Evolutionary conservation across 73 alveolate species (phyloP), one percentile per base, ranked within the genome.

Genomic region (Symbiodinium pilosum): DNA sequence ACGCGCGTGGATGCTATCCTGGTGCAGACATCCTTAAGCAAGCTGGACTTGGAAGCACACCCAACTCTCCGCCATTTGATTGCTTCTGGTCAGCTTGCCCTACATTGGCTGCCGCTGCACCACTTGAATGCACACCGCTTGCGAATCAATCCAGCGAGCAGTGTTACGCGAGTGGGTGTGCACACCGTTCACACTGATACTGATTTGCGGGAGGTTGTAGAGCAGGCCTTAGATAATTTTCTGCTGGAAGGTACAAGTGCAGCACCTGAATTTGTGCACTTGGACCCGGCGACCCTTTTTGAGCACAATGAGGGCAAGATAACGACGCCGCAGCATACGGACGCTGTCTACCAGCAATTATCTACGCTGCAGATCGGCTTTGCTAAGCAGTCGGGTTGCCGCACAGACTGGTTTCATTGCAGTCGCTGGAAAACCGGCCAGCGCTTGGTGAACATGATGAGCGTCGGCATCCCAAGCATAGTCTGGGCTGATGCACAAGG

Each of bases 341-440:
- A 89, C 21, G 96, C 96, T 21, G 75, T 89, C 87, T 89, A 89
- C n/a, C 96, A 89, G 36, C 96, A 89, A 87, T 75, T 89, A 11
- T 34, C 96, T 5, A 89, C 96, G 18, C 75, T 89, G 32, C 96
- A 89, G 47, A 42, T 89, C 2, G 96, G 96, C 36, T 69, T 89
- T 42, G 96, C 96, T 77, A 89, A 69, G 96, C 96, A 89, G 96
- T 89, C 96, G 2, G 96, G 96, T 2, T 89, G 96, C 41, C 36
- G 75, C 54, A 42, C 87, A 26, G 73, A 68, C 59, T 89, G 96
- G 96, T 89, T 87, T 87, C 44, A 40, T 42, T 89, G 96, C 87
- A 89, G 96, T 75, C 96, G 96, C 64, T 89, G 86, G 87, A 89
- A 89, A 75, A 89, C 96, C 20, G 96, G 87, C 21, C 96, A 89